A percentile compares a stretch with the other conserved stretches of the same genome.
These are phyloP conservation scores for Apiospora hydei DNA, from an alignment of 2,329 filamentous ascomycete species.

Conservation along the genomic window DNA sequence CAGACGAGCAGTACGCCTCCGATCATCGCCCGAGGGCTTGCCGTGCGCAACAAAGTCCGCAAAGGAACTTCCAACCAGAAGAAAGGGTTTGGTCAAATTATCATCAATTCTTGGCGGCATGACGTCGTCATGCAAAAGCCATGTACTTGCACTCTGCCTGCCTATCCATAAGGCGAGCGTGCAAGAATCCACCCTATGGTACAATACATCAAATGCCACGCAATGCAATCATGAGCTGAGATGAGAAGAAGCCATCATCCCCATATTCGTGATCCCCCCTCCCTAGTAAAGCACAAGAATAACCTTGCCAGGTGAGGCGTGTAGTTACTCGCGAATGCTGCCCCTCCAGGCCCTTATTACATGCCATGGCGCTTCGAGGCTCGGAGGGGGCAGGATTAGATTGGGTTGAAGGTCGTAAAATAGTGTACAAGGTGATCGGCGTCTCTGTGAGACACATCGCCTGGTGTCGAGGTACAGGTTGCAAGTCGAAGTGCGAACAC, in stretches of 20 bases:
- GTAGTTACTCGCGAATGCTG: slow-evolving; percentile 2
- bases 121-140: slow-evolving; percentile 1
- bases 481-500: not conserved
- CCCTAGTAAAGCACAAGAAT: slow-evolving; percentile 6
- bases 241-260: slow-evolving; percentile 23
- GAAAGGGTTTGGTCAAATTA: slow-evolving; percentile 5
- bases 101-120: slow-evolving; percentile 22
- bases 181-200: slow-evolving; percentile 20
- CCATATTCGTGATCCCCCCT: slow-evolving; percentile 19
- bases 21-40: not conserved
- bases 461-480: slow-evolving; percentile 1
- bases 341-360: slow-evolving; percentile 15
- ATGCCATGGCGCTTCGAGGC: slow-evolving; percentile 13
- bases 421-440: slow-evolving; percentile 20
- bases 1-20: not conserved
- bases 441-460: not conserved
- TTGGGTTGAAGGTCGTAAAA: slow-evolving; percentile 18
- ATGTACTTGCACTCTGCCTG: not conserved
- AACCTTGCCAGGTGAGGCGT: slow-evolving; percentile 20
- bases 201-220: slow-evolving; percentile 21
- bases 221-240: slow-evolving; percentile 25
- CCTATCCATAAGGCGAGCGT: not conserved
- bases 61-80: not conserved
- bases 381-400: slow-evolving; percentile 12
- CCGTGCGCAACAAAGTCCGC: not conserved